These are phyloP conservation scores for Diversispora eburnea DNA, from an alignment of 192 early-diverging fungal genomes.

Conservation along the genomic window DNA sequence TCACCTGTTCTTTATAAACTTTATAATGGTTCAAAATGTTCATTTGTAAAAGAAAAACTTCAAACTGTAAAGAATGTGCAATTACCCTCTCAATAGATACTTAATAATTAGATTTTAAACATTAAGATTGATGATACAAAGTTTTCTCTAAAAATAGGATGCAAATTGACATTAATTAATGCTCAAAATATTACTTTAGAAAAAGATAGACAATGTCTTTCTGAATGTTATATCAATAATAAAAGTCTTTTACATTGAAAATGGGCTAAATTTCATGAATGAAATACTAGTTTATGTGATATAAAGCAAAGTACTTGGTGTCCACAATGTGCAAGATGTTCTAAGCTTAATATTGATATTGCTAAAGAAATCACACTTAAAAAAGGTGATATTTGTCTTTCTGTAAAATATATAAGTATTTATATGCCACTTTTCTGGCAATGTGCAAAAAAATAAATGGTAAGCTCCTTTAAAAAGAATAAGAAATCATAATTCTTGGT, in stretches of 20 bases:
- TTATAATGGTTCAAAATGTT: slow-evolving; percentile 16
- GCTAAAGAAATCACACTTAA: too few species aligned
- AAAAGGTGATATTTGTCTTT: too few species aligned
- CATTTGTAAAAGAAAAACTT: neutral
- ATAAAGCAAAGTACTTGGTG: neutral
- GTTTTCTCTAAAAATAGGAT: neutral
- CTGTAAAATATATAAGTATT: too few species aligned
- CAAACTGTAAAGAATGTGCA: too few species aligned
- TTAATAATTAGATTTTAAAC: slow-evolving; percentile 11
- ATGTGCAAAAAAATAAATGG: slow-evolving; percentile 16
- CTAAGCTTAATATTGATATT: too few species aligned
- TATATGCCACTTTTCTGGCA: slow-evolving; percentile 23
- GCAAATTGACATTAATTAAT: slow-evolving; percentile 17
- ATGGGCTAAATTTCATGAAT: slow-evolving; percentile 15
- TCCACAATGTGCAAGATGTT: too few species aligned
- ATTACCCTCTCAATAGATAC: slow-evolving; percentile 7
- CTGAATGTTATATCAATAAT: slow-evolving; percentile 14
- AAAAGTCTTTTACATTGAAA: slow-evolving; percentile 13
- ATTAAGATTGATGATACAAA: neutral
- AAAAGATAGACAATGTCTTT: slow-evolving; percentile 12
- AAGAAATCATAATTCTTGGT: slow-evolving; percentile 26
- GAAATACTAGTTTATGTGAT: neutral
- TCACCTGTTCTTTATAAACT: slow-evolving; percentile 22
- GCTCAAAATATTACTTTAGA: slow-evolving; percentile 12
- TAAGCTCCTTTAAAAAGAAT: slow-evolving; percentile 11